Conservation (phyloP, 2,329 filamentous ascomycete species). For the Aspergillus eucalypticola region DNA sequence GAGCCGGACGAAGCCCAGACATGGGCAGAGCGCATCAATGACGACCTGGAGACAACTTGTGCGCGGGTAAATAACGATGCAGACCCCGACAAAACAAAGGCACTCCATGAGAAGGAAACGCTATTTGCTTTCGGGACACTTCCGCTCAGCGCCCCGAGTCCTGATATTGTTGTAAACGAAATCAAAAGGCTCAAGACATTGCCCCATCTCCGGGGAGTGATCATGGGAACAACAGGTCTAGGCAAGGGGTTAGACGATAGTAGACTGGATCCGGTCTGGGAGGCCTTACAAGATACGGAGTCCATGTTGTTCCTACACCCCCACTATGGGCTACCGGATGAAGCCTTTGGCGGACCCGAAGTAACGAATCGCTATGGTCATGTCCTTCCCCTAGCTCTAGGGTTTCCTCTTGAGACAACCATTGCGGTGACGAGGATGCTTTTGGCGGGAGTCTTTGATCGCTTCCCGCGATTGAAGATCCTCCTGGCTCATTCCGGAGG, state of each 20-base stretch:
- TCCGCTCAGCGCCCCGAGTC: slow-evolving; percentile 68
- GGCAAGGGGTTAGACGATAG: slow-evolving; percentile 80
- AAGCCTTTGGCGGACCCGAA: slow-evolving; percentile 77
- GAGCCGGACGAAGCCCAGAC: slow-evolving; percentile 59
- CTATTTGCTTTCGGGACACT: slow-evolving; percentile 83
- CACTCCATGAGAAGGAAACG: slow-evolving; percentile 57
- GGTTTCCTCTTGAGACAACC: slow-evolving; percentile 90
- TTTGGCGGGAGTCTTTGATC: slow-evolving; percentile 81
- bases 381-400: slow-evolving; percentile 79
- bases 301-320: slow-evolving; percentile 83
- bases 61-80: slow-evolving; percentile 40
- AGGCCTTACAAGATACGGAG: slow-evolving; percentile 63
- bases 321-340: slow-evolving; percentile 81
- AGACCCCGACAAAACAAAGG: slow-evolving; percentile 20
- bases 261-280: slow-evolving; percentile 69
- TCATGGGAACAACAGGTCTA: slow-evolving; percentile 81
- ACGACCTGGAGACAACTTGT: slow-evolving; percentile 75
- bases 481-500: slow-evolving; percentile 86
- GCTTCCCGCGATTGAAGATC: slow-evolving; percentile 67
- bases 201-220: slow-evolving; percentile 75
- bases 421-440: slow-evolving; percentile 87
- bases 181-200: slow-evolving; percentile 64
- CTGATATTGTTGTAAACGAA: slow-evolving; percentile 61
- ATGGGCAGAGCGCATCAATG: slow-evolving; percentile 70
- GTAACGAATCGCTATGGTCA: slow-evolving; percentile 75